Conservation (phyloP, 1,139 yeast genomes). For the Saccharomycopsis hybrid region DNA sequence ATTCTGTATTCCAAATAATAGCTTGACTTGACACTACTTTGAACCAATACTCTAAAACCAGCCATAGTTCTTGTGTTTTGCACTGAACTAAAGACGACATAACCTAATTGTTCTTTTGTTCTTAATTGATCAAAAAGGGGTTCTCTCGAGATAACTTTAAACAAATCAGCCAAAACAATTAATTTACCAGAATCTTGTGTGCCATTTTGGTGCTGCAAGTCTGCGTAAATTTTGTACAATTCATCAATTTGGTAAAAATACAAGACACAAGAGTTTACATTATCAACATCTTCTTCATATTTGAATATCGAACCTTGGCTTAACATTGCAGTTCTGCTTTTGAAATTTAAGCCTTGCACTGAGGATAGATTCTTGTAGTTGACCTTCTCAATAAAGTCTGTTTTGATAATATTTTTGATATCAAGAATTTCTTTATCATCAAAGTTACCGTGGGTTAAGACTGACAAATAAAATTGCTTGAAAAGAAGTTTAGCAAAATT, state of each 20-base stretch:
- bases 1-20: constrained; percentile 73
- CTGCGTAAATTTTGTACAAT: constrained; percentile 25
- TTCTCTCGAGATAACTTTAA: constrained; percentile 69
- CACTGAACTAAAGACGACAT: constrained; percentile 78
- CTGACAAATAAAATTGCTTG: constrained; percentile 52
- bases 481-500: constrained; percentile 22
- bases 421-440: constrained; percentile 2
- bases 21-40: constrained; percentile 68
- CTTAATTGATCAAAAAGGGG: constrained; percentile 87
- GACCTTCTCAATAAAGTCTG: constrained; percentile 6
- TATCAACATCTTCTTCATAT: constrained; percentile 60
- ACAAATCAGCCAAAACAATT: constrained; percentile 52
- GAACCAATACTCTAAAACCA: constrained; percentile 76
- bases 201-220: constrained; percentile 23
- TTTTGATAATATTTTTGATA: not conserved
- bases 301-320: constrained; percentile 37
- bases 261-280: constrained; percentile 81
- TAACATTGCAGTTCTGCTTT: constrained; percentile 39
- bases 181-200: constrained; percentile 24
- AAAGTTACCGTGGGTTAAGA: constrained; percentile 76
- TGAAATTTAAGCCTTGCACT: constrained; percentile 2
- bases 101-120: constrained; percentile 88
- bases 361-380: not conserved
- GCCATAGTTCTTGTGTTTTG: constrained; percentile 57
- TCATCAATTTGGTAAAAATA: constrained; percentile 66